Percentiles rank a stretch among this genome's conserved stretches.
Conservation (phyloP, 2,329 filamentous ascomycete genomes). For the Fusarium cicatricum region DNA sequence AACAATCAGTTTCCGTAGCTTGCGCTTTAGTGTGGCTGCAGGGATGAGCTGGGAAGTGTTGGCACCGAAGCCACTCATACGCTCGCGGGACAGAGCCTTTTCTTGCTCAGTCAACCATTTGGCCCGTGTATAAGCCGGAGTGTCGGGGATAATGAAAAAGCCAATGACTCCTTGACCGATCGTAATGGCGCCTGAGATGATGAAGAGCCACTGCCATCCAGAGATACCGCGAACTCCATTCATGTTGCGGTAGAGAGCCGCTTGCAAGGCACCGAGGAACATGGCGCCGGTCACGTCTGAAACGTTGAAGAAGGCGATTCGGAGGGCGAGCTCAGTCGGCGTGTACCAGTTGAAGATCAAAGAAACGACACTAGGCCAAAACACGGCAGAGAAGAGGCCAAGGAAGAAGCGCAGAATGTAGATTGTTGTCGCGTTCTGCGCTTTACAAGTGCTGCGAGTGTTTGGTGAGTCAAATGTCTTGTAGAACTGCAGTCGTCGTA, state of each 20-base stretch:
- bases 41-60: conserved; percentile 43
- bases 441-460: conserved; percentile 38
- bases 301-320: conserved; percentile 55
- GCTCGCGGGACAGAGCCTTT: conserved; percentile 37
- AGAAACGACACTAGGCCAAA: conserved; percentile 50
- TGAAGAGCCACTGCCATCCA: conserved; percentile 58
- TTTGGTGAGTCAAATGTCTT: not conserved
- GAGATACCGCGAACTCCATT: conserved; percentile 50
- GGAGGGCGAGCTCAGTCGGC: conserved; percentile 50
- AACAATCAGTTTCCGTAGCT: conserved; percentile 40
- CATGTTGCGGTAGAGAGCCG: conserved; percentile 52
- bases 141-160: conserved; percentile 50
- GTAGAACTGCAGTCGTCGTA: rapidly evolving
- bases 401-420: conserved; percentile 55
- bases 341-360: conserved; percentile 56
- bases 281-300: conserved; percentile 54
- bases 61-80: conserved; percentile 43
- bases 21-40: conserved; percentile 32
- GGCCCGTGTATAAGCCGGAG: conserved; percentile 42
- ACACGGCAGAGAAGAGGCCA: conserved; percentile 50
- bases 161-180: conserved; percentile 51
- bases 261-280: conserved; percentile 55
- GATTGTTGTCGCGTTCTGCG: conserved; percentile 49
- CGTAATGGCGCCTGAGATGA: conserved; percentile 55
- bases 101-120: conserved; percentile 43